A percentile compares a stretch with the other conserved stretches of the same genome.
These are phyloP conservation scores for Hydnomerulius pinastri DNA, from an alignment of 768 basidiomycete species.

Conservation along the genomic window DNA sequence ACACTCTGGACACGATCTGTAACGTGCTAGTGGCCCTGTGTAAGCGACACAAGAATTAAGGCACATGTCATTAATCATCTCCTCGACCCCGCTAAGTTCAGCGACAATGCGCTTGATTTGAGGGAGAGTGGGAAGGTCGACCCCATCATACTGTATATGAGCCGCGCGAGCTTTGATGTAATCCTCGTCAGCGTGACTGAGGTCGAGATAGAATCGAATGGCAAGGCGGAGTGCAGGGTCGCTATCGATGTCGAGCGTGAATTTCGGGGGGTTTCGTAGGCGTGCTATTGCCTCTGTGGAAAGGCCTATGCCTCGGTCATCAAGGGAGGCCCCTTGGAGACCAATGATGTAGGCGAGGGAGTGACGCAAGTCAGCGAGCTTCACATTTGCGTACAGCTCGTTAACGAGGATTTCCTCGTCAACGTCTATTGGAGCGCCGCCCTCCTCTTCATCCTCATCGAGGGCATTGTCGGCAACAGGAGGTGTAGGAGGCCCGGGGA, in stretches of 20 bases:
- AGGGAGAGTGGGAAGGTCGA: not conserved
- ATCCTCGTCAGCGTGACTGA: not conserved
- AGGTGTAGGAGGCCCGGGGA: no score
- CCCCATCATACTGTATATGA: not conserved
- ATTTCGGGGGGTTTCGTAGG: slow-evolving; percentile 25
- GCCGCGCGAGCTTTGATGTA: not conserved
- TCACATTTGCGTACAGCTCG: not conserved
- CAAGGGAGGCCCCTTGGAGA: slow-evolving; percentile 28
- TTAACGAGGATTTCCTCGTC: not conserved
- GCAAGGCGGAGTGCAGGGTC: not conserved
- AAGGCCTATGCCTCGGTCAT: slow-evolving; percentile 21
- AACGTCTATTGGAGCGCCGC: not conserved
- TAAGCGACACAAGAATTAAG: slow-evolving; percentile 24
- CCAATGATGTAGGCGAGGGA: slow-evolving; percentile 17
- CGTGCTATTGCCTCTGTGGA: slow-evolving; percentile 12
- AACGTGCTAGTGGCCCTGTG: slow-evolving; percentile 27
- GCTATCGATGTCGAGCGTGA: not conserved
- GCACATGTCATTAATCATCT: slow-evolving; percentile 23
- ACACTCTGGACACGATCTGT: slow-evolving; percentile 28
- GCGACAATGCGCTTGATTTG: not conserved
- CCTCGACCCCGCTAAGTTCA: not conserved
- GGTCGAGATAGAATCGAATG: not conserved
- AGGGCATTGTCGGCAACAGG: no score
- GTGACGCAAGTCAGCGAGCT: not conserved
- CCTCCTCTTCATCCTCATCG: not conserved